These are phyloP conservation scores for Hyaloperonospora arabidopsidis DNA, from an alignment of 352 stramenopile genomes.

Conservation along the genomic window DNA sequence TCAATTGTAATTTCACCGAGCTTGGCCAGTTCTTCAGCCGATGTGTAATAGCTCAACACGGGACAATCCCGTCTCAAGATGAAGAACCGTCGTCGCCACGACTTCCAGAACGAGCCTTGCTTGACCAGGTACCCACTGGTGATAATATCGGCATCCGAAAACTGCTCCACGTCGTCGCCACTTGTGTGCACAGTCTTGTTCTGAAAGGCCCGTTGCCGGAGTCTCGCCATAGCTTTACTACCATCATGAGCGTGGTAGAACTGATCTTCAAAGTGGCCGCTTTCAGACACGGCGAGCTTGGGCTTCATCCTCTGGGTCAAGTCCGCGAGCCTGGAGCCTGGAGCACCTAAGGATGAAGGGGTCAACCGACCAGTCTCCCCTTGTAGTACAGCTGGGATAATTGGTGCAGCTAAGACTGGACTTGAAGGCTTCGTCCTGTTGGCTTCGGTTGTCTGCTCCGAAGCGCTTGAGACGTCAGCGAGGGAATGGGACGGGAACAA, in stretches of 20 bases:
- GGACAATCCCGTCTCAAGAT: conserved; percentile 69
- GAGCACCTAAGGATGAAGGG: conserved; percentile 12
- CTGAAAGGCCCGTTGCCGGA: conserved; percentile 68
- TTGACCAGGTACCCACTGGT: conserved; percentile 75
- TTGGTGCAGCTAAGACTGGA: conserved; percentile 14
- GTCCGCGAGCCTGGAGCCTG: conserved; percentile 17
- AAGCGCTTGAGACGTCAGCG: no score
- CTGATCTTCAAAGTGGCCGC: conserved; percentile 78
- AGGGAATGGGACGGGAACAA: not conserved
- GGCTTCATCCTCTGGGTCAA: conserved; percentile 38
- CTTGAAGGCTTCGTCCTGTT: no score
- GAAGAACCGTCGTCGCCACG: conserved; percentile 75
- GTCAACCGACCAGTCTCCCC: conserved; percentile 17
- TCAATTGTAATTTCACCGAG: conserved; percentile 75
- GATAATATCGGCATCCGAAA: conserved; percentile 79
- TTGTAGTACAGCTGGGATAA: conserved; percentile 10
- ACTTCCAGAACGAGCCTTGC: conserved; percentile 85
- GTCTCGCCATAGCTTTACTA: conserved; percentile 68
- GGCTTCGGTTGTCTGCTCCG: no score
- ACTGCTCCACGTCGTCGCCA: conserved; percentile 74
- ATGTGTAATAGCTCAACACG: conserved; percentile 78
- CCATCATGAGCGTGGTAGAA: conserved; percentile 79
- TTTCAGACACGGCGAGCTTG: conserved; percentile 72
- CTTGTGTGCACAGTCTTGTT: conserved; percentile 72
- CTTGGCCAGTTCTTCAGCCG: conserved; percentile 64